Evolutionary conservation across 1,139 yeast genomes (phyloP).

Genomic region (Suhomyces guaymorum): DNA sequence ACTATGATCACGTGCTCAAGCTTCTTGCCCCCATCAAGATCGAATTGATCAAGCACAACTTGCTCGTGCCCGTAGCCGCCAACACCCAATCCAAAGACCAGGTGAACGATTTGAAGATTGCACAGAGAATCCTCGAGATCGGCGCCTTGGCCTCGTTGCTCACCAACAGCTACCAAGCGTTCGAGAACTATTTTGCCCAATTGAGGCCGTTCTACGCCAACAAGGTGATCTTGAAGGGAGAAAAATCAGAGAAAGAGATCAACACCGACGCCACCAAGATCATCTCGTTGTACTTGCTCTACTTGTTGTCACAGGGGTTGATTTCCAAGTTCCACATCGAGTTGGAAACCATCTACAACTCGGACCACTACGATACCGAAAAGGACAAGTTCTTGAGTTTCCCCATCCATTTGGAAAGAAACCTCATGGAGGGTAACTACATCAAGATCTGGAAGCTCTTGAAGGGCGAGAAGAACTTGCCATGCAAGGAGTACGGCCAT

Average conservation of each 20-base stretch:
- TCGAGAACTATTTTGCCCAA: constrained; percentile 73
- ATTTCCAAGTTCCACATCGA: constrained; percentile 89
- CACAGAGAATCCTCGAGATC: constrained; percentile 81
- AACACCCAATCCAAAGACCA: constrained; percentile 41
- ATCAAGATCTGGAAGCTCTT: constrained; percentile 87
- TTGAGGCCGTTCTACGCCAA: constrained; percentile 72
- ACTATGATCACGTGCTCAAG: constrained; percentile 61
- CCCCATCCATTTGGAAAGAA: constrained; percentile 86
- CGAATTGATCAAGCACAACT: constrained; percentile 72
- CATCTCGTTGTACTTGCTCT: constrained; percentile 72
- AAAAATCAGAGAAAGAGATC: no score
- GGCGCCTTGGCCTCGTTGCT: constrained; percentile 81
- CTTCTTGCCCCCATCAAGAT: constrained; percentile 73
- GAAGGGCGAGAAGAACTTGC: constrained; percentile 52
- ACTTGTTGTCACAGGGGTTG: constrained; percentile 78
- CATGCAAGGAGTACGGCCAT: constrained; percentile 59
- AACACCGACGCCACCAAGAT: constrained; percentile 65
- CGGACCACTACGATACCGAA: constrained; percentile 45
- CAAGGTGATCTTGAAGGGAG: constrained; percentile 55
- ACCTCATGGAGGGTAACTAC: constrained; percentile 96
- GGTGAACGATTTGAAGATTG: constrained; percentile 70
- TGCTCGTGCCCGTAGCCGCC: constrained; percentile 66
- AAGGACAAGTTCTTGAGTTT: constrained; percentile 64
- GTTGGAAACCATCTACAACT: constrained; percentile 67
- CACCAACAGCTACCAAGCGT: constrained; percentile 58